Evolutionary conservation across 2,329 filamentous ascomycete genomes (phyloP), one percentile per base, ranked within the genome.

Genomic region (Thermoascus crustaceus): DNA sequence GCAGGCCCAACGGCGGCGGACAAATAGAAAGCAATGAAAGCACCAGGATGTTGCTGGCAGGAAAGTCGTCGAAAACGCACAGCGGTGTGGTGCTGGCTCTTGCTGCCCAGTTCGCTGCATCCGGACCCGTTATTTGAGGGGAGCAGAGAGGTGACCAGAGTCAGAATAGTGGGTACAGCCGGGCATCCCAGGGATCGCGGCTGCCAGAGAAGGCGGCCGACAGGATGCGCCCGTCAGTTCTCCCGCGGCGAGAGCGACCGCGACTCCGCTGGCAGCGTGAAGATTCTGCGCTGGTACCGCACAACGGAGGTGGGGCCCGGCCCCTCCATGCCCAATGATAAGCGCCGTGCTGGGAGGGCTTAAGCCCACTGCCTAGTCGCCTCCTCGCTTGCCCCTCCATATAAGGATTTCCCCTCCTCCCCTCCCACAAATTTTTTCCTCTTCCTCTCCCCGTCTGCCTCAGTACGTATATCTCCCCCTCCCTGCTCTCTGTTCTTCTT

Each of bases 341-440:
- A 30, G 13, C 21, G 8, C 23, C 38, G 38, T 41, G 45, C 43
- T 38, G 44, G 13, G 44, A 58, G 52, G 53, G 52, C 55, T 61
- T 52, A 50, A 54, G 46, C 55, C 53, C 50, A 49, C 49, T 47
- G 51, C 51, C 50, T 48, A 55, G 52, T 60, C 46, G 48, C 50
- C 51, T 47, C 48, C 58, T 62, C 55, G 60, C 54, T 62, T 61
- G 57, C 61, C 61, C 60, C 61, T 63, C 61, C 61, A 64, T 64
- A 63, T 61, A 65, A 64, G 60, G 55, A 55, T 57, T 61, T 59
- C 60, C 61, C 61, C 60, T 58, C 58, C 55, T 53, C 49, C 53
- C 50, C 54, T 55, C 60, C 55, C 60, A 61, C 54, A 61, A 42
- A 53, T 34, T 56, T 59, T 60, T 52, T 49, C 42, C 48, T 52